Evolutionary conservation across 805 yeast species (phyloP).

Genomic region (Candida arabinofermentans): DNA sequence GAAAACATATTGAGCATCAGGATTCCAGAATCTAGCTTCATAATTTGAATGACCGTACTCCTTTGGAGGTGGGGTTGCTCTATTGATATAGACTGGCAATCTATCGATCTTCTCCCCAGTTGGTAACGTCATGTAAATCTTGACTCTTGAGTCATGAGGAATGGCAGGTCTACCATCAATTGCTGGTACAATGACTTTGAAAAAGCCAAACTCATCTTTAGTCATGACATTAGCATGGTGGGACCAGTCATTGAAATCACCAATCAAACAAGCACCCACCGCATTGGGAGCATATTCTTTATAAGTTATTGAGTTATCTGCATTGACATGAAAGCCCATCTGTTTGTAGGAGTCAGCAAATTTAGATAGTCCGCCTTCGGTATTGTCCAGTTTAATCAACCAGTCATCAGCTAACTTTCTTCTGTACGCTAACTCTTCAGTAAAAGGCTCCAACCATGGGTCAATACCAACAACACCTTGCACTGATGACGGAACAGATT

Average conservation of each 20-base stretch:
- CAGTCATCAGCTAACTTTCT: constrained; percentile 63
- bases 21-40: constrained; percentile 95
- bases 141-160: constrained; percentile 76
- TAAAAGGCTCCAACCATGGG: constrained; percentile 82
- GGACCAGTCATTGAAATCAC: constrained; percentile 90
- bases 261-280: constrained; percentile 66
- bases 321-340: constrained; percentile 72
- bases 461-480: constrained; percentile 69
- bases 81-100: constrained; percentile 81
- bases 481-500: constrained; percentile 29
- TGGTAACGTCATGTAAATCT: constrained; percentile 60
- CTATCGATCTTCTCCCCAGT: constrained; percentile 73
- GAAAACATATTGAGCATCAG: constrained; percentile 51
- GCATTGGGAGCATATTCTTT: constrained; percentile 94
- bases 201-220: constrained; percentile 68
- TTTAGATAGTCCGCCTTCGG: constrained; percentile 61
- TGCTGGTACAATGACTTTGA: constrained; percentile 59
- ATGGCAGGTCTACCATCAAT: constrained; percentile 56
- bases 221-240: constrained; percentile 49
- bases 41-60: constrained; percentile 47
- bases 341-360: constrained; percentile 74
- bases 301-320: constrained; percentile 53
- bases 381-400: constrained; percentile 47
- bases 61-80: constrained; percentile 74
- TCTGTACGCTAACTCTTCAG: constrained; percentile 64